Base-by-base conservation (phyloP, 768 basidiomycete genomes). In the Mycena filopes region DNA sequence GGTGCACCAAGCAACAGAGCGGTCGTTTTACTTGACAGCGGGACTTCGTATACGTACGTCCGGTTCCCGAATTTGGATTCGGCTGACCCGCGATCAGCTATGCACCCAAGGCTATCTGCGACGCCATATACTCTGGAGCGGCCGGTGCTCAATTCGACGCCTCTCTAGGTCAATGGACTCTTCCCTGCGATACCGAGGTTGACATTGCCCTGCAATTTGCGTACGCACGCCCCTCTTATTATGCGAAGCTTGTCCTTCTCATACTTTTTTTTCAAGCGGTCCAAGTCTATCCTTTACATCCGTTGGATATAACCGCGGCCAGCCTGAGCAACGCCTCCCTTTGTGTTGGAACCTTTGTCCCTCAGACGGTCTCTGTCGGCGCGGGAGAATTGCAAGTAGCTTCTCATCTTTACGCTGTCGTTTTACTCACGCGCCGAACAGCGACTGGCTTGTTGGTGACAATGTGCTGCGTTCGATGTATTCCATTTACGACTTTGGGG, bases 391-490 rank as follows among this genome's bases (percentile, higher is more conserved):
- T 92, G 91, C 91, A 72, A 48, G 88, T 81, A 40, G 26, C 48
- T 62, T 40, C 16, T 25, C 18, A 51, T 23, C 26, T 40, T 25
- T 15, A n/a, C n/a, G n/a, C 20, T 51, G 55, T 42, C 56, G 46
- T 55, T 59, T 63, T 46, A 51, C 58, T 41, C 43, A 63, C 15
- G 21, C 3, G n/a, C 54, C n/a, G 23, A 58, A 13, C 64, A 94
- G 92, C 73, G 94, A 95, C 74, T 91, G 92, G 89, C 82, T 95
- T 47, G 73, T 94, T 56, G 94, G 94, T 23, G 93, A 92, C 76
- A 94, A 92, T 71, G 84, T 93, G 73, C 83, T 95, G 63, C 92
- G 94, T 63, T 91, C 92, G 18, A 79, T 94, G 41, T 95, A 95
- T 76, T 85, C 91, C 10, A 78, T 95, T 60, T 95, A 94, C 75